Evolutionary conservation across 1,139 yeast species (phyloP).

Genomic region (Kluyveromyces sp.): DNA sequence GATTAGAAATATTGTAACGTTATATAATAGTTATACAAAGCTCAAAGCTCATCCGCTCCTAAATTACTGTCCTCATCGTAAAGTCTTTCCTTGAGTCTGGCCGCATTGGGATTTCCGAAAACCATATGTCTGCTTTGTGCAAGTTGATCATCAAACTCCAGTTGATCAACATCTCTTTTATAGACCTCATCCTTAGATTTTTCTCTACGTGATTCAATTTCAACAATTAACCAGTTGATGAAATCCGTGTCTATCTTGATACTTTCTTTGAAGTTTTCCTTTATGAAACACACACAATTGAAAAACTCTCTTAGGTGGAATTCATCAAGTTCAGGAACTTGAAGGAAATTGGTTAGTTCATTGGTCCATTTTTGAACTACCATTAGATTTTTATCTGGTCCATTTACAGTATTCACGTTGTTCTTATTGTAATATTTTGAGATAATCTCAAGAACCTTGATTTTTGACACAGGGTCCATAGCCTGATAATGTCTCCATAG

Average conservation of each 20-base stretch:
- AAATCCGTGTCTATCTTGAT: constrained; percentile 33
- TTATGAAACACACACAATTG: constrained; percentile 36
- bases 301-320: constrained; percentile 39
- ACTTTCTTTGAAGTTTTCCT: constrained; percentile 16
- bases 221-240: constrained; percentile 55
- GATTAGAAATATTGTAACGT: constrained; percentile 10
- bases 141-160: constrained; percentile 39
- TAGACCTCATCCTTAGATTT: constrained; percentile 20
- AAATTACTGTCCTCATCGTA: constrained; percentile 16
- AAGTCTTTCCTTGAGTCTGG: constrained; percentile 23
- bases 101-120: constrained; percentile 75
- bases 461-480: constrained; percentile 22
- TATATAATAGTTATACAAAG: neutral
- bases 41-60: constrained; percentile 5
- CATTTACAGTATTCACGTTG: neutral
- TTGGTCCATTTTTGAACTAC: constrained; percentile 21
- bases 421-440: constrained; percentile 12
- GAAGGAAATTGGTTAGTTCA: constrained; percentile 20
- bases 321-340: constrained; percentile 30
- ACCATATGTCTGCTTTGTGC: constrained; percentile 58
- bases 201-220: constrained; percentile 37
- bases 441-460: constrained; percentile 26
- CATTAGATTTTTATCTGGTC: neutral
- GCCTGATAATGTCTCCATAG: constrained; percentile 16
- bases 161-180: constrained; percentile 27